phyloP scores from a whole-genome alignment of 768 basidiomycete genomes.

The Trametes villosa region DNA sequence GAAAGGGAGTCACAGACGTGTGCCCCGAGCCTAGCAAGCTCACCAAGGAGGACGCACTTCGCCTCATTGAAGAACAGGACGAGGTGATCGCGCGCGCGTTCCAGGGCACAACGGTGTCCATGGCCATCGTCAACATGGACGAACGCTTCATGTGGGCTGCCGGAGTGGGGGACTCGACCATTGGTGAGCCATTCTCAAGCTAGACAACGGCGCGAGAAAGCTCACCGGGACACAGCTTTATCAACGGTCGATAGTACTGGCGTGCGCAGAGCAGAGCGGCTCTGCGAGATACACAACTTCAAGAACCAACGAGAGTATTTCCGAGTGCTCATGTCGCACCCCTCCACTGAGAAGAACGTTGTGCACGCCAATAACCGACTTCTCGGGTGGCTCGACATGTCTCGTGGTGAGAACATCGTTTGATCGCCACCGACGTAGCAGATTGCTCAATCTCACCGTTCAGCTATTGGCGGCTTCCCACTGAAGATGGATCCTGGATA shows the following conservation, averaged over 20 bases:
- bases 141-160: slow-evolving; percentile 5
- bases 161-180: slow-evolving; percentile 8
- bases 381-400: background rate
- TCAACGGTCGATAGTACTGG: background rate
- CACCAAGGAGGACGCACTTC: background rate
- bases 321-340: background rate
- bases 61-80: background rate
- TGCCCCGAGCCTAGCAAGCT: background rate
- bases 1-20: background rate
- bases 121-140: slow-evolving; percentile 1
- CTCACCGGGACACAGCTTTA: too few relatives aligned
- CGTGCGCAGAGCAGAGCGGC: background rate
- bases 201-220: background rate
- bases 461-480: slow-evolving; percentile 13
- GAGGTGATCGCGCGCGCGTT: background rate
- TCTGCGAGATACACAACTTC: background rate
- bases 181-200: slow-evolving; percentile 1
- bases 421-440: too few relatives aligned
- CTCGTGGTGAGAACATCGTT: background rate
- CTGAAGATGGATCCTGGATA: slow-evolving; percentile 3
- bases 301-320: background rate
- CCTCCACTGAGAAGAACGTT: background rate
- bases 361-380: slow-evolving; percentile 1
- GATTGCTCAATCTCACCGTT: background rate
- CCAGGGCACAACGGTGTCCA: background rate